Evolutionary conservation across 129 eudicot species (phyloP), one percentile per base, ranked within the genome.

Genomic region (Ambrosia artemisiifolia): DNA sequence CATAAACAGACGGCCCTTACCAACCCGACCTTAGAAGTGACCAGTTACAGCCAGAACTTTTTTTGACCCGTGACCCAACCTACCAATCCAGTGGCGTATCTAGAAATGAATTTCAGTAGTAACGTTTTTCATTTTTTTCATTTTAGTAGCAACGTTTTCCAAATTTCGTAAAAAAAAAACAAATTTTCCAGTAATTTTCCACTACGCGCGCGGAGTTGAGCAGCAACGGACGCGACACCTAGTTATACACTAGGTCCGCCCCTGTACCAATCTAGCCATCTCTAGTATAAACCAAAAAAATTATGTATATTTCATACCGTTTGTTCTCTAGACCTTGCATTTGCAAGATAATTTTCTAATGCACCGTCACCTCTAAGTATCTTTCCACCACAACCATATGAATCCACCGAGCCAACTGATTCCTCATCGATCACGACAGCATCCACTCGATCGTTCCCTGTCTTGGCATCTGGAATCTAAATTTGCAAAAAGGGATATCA

Each of bases 351-450:
- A 32, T 75, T 79, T 57, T 90, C 86, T 75, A 93, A 69, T 55
- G 98, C 92, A 82, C 88, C 88, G 53, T 89, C 92, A 24, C 98
- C 96, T 11, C 83, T 82, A 33, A 93, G 96, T 73, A 93, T 63
- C 70, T 93, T 93, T 20, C 92, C 95, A 8, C 95, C 98, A 72
- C 79, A 76, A 51, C 98, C 95, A 56, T 65, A 65, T n/a, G 75
- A 73, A 71, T 80, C 75, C 38, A 77, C 71, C 11, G 83, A 75
- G n/a, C 95, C 98, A 54, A 89, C 85, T 7, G 95, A 86, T 46
- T 87, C 98, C 78, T 85, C 96, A 34, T 93, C 96, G 65, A 93
- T 80, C 36, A 93, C 92, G 44, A 93, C 95, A 9, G 96, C 96
- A 76, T 93, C 98, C 69, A 93, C 90, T 82, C 84, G 85, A 63